These are phyloP conservation scores for Mrakia gelida DNA, from an alignment of 768 basidiomycete genomes.

Conservation along the genomic window DNA sequence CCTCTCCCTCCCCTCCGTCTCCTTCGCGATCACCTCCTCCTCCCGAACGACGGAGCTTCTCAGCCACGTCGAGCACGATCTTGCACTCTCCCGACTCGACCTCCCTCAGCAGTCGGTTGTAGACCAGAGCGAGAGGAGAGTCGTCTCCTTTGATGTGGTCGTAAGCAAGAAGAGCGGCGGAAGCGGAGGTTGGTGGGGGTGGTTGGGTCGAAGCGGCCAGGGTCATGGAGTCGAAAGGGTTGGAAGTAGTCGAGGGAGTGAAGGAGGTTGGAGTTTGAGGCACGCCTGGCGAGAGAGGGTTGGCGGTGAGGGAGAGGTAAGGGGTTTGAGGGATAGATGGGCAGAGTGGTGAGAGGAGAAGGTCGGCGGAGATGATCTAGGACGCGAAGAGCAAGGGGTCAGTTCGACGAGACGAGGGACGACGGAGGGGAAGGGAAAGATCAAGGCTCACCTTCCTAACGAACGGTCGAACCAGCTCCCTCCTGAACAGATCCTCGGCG, in stretches of 20 bases:
- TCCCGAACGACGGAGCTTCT: slow-evolving; percentile 6
- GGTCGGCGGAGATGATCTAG: slow-evolving; percentile 63
- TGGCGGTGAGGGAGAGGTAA: slow-evolving; percentile 24
- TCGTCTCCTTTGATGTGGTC: neutral
- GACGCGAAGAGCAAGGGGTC: neutral
- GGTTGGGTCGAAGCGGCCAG: slow-evolving; percentile 3
- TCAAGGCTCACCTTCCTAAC: slow-evolving; percentile 60
- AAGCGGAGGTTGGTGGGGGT: neutral
- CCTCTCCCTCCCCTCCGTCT: neutral
- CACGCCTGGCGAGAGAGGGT: slow-evolving; percentile 51
- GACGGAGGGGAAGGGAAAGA: neutral
- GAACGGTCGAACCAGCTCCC: slow-evolving; percentile 67
- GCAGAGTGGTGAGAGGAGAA: slow-evolving; percentile 61
- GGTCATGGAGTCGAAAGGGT: slow-evolving; percentile 12
- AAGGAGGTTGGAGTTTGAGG: slow-evolving; percentile 50
- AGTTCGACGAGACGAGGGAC: neutral
- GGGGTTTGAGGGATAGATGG: slow-evolving; percentile 53
- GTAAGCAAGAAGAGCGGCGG: neutral
- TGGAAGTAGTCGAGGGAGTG: slow-evolving; percentile 23
- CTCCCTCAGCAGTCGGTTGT: slow-evolving; percentile 7
- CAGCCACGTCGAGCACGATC: slow-evolving; percentile 17
- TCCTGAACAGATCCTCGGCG: slow-evolving; percentile 79
- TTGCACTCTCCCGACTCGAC: slow-evolving; percentile 14
- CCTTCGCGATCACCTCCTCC: neutral
- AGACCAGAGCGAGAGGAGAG: slow-evolving; percentile 6